Conservation (phyloP, 2,329 filamentous ascomycete genomes). For the Dactylellina leptospora region DNA sequence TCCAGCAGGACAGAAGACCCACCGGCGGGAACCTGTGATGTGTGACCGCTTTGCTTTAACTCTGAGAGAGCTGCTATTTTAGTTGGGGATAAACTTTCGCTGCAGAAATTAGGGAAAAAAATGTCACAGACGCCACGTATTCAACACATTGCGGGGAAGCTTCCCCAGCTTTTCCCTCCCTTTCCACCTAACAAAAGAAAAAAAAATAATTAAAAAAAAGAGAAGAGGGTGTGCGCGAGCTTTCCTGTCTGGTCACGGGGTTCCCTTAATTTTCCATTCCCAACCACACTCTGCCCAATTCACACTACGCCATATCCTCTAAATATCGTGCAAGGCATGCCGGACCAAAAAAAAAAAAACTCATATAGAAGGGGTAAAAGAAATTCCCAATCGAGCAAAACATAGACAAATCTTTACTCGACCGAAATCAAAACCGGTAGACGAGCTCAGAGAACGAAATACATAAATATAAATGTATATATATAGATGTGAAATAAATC, state of each 20-base stretch:
- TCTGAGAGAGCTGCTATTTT: too few relatives aligned
- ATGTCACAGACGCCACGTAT: conserved; percentile 22
- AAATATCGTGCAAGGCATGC: neutral
- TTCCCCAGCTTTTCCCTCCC: neutral
- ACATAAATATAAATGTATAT: too few relatives aligned
- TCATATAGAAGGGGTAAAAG: neutral
- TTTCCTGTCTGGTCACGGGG: conserved; percentile 1
- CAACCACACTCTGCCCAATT: neutral
- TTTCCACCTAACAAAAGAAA: neutral
- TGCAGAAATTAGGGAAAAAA: conserved; percentile 3
- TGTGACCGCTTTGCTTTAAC: neutral
- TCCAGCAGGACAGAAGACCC: neutral
- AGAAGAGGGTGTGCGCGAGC: neutral
- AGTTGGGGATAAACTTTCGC: too few relatives aligned
- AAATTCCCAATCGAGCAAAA: neutral
- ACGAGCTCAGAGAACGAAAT: conserved; percentile 20
- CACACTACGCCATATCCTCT: neutral
- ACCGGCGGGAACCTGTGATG: conserved; percentile 7
- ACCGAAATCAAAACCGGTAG: neutral
- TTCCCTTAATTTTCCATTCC: neutral
- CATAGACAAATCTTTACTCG: conserved; percentile 11
- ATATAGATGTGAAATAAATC: too few relatives aligned
- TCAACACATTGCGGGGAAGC: conserved; percentile 53
- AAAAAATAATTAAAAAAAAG: neutral
- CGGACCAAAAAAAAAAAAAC: neutral